These are phyloP conservation scores for Physcomitrium patens DNA, from an alignment of 225 moss, liverwort and hornwort genomes.

Conservation along the genomic window DNA sequence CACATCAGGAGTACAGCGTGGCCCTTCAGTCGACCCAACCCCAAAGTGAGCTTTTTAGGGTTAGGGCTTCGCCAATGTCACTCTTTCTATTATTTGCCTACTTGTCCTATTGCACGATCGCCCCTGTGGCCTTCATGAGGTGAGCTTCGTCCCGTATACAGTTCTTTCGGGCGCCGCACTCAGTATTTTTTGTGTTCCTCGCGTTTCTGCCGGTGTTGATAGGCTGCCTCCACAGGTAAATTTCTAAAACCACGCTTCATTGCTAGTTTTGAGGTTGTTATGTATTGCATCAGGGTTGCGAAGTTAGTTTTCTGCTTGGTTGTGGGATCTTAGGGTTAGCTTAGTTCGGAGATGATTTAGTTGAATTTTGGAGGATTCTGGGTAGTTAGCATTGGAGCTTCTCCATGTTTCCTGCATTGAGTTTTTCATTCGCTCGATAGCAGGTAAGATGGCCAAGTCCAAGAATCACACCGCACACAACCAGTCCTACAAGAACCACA, in stretches of 20 bases:
- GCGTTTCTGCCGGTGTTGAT: background rate
- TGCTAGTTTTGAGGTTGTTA: background rate
- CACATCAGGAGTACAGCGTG: too few species aligned
- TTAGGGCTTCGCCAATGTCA: background rate
- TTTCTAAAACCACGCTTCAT: background rate
- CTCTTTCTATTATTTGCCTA: conserved; percentile 27
- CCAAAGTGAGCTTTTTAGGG: conserved; percentile 30
- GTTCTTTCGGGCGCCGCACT: background rate
- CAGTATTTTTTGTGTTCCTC: background rate
- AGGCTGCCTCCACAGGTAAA: background rate
- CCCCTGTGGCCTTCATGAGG: conserved; percentile 25
- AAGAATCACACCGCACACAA: conserved; percentile 89
- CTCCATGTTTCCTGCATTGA: background rate
- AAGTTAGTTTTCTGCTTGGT: too few species aligned
- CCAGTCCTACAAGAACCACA: conserved; percentile 80
- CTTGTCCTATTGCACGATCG: conserved; percentile 24
- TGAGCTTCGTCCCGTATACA: background rate
- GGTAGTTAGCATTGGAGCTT: too few species aligned
- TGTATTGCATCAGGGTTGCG: too few species aligned
- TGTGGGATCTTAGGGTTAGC: too few species aligned
- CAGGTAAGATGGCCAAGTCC: conserved; percentile 72
- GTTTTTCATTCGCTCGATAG: background rate
- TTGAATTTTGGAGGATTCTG: too few species aligned
- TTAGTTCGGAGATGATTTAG: too few species aligned
- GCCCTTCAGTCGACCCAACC: background rate